phyloP scores from a whole-genome alignment of 31 red algal species.

The Odonthalia washingtoniensis region DNA sequence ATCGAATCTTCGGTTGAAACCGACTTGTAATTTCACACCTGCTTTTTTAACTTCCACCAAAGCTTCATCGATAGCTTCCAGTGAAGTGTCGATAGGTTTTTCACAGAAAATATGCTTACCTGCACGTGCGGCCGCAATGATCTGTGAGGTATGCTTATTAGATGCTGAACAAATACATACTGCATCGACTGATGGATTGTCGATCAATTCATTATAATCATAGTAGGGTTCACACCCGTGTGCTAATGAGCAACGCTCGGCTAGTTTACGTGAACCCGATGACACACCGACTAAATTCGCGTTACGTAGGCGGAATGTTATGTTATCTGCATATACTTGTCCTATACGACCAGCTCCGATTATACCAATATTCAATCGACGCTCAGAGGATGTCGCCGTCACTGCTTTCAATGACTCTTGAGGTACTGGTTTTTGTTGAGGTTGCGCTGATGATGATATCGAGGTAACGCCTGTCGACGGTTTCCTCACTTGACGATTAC shows the following conservation, averaged over 20 bases:
- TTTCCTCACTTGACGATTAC: too few relatives aligned
- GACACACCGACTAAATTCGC: constrained; percentile 90
- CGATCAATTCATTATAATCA: constrained; percentile 89
- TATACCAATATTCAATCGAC: constrained; percentile 74
- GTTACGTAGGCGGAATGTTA: constrained; percentile 85
- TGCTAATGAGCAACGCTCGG: constrained; percentile 88
- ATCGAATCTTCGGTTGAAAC: constrained; percentile 98
- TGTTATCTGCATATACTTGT: constrained; percentile 97
- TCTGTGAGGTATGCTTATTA: constrained; percentile 91
- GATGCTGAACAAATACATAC: constrained; percentile 97
- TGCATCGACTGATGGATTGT: constrained; percentile 88
- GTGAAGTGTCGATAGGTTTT: constrained; percentile 94
- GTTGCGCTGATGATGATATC: too few relatives aligned
- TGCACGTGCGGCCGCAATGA: constrained; percentile 93
- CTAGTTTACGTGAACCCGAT: constrained; percentile 82
- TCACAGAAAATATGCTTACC: constrained; percentile 99
- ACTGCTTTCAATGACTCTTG: constrained; percentile 63
- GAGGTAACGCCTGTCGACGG: too few relatives aligned
- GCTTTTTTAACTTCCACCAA: constrained; percentile 85
- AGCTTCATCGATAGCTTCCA: constrained; percentile 89
- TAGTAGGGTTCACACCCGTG: constrained; percentile 90
- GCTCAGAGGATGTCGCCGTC: constrained; percentile 29
- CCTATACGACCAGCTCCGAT: constrained; percentile 95
- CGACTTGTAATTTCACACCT: constrained; percentile 96
- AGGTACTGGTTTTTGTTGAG: constrained; percentile 27